These are phyloP conservation scores for Parastagonospora avenae DNA, from an alignment of 2,329 filamentous ascomycete genomes.

Conservation along the genomic window DNA sequence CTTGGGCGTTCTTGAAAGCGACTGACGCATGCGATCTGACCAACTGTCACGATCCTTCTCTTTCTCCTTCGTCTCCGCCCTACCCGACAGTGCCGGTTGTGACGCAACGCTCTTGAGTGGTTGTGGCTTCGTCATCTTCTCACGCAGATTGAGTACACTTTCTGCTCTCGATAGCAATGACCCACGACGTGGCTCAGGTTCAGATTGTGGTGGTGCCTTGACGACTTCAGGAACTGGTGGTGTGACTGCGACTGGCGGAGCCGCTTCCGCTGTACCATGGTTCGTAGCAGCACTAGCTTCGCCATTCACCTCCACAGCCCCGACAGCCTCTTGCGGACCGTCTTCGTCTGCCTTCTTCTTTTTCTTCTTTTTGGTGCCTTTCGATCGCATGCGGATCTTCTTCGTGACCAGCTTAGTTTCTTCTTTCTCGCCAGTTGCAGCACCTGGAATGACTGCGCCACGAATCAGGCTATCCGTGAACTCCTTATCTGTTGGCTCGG, in stretches of 20 bases:
- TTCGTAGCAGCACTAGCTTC: constrained; percentile 10
- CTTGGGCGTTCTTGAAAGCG: constrained; percentile 31
- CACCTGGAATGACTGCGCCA: constrained; percentile 24
- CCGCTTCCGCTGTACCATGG: constrained; percentile 11
- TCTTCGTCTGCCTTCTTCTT: constrained; percentile 26
- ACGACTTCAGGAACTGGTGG: background rate
- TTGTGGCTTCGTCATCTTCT: constrained; percentile 28
- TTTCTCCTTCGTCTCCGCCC: constrained; percentile 17
- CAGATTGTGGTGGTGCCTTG: background rate
- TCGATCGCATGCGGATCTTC: constrained; percentile 44
- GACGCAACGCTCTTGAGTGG: constrained; percentile 34
- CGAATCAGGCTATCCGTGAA: constrained; percentile 34
- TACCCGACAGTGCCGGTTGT: constrained; percentile 29
- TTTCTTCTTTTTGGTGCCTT: constrained; percentile 29
- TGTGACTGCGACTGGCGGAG: background rate
- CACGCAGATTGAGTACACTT: constrained; percentile 34
- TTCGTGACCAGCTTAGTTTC: constrained; percentile 39
- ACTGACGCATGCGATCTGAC: constrained; percentile 33
- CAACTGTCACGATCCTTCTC: constrained; percentile 21
- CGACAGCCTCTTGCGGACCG: constrained; percentile 14
- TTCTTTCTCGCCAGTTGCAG: constrained; percentile 11
- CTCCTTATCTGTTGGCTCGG: constrained; percentile 33
- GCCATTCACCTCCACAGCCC: constrained; percentile 1
- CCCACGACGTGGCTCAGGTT: constrained; percentile 7
- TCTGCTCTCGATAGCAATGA: constrained; percentile 31